Evolutionary conservation across 1,284 basidiomycete genomes (phyloP), one percentile per base, ranked within the genome.

Genomic region (Tylopilus sp.): DNA sequence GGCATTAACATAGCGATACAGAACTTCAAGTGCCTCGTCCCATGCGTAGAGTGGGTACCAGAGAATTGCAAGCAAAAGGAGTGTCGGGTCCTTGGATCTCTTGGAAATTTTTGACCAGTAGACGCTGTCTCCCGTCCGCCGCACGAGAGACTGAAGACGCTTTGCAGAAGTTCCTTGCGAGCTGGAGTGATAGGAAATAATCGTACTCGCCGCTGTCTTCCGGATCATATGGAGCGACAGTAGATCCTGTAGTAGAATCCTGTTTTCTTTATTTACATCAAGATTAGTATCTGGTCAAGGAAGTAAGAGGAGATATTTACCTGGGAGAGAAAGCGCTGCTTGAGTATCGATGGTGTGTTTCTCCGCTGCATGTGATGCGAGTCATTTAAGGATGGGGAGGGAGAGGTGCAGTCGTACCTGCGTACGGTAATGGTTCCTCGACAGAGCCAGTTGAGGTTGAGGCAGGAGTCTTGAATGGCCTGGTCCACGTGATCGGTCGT

Each of bases 21-120:
- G 58, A 31, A 65, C 61, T 48, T 79, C 77, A 12, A 81, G 61
- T 0, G 77, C 71, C 55, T 81, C 72, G 48, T 81, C 79, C 78
- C 79, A 81, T 1, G 74, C 73, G 52, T 81, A 81, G 36, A 80
- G 59, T 15, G 77, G 74, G 45, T 81, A 76, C 79, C 79, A 81
- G 41, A 80, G 62, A 45, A 74, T 76, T 1, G 72, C 69, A 30
- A 81, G 64, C n/a, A 81, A 65, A 8, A 79, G 59, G 49, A 81
- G 76, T 0, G 78, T 80, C 0, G 79, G 74, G 51, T 81, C 79
- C 2, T 60, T 59, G 3, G 72, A 72, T 41, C 59, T 64, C 48
- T 67, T 59, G 52, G 79, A 76, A 30, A 78, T 74, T 19, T 72
- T 74, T 40, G 74, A 70, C 79, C 79, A 81, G 50, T 81, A 79